Percentiles rank a stretch among this genome's conserved stretches.
Evolutionary conservation across 176 grass and related monocot genomes (phyloP).

Genomic region (Hyparrhenia diplandra): DNA sequence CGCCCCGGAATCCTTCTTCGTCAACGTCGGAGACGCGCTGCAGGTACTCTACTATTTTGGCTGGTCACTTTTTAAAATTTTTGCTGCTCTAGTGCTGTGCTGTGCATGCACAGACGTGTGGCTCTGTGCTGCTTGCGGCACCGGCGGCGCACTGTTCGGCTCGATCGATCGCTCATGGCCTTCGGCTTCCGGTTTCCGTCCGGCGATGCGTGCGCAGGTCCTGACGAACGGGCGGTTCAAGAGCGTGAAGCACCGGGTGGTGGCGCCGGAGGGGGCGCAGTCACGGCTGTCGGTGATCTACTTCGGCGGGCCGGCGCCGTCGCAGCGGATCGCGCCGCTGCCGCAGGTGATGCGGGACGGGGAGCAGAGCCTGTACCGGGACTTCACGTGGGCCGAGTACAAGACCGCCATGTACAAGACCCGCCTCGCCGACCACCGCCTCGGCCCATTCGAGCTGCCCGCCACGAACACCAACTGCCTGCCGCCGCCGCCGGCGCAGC

Average conservation of each 20-base stretch:
- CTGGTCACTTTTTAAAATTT: no score
- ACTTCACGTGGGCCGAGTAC: constrained; percentile 93
- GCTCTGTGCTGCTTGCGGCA: no score
- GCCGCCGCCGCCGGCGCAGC: background rate
- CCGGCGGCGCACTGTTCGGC: background rate
- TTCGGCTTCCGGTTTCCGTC: no score
- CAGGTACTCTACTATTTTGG: constrained; percentile 32
- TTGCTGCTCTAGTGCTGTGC: no score
- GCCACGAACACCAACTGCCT: background rate
- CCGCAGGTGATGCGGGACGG: constrained; percentile 52
- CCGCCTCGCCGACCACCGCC: constrained; percentile 57
- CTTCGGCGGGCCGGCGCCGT: constrained; percentile 53
- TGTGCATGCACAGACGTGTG: no score
- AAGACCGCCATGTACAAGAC: constrained; percentile 55
- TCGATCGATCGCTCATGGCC: background rate
- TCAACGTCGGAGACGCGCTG: constrained; percentile 81
- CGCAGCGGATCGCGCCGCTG: constrained; percentile 55
- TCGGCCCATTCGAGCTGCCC: constrained; percentile 50
- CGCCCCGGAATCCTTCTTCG: constrained; percentile 64
- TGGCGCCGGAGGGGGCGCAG: constrained; percentile 45
- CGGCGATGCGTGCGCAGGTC: constrained; percentile 41
- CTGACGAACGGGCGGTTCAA: constrained; percentile 77
- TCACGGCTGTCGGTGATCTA: constrained; percentile 78
- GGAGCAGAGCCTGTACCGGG: constrained; percentile 64
- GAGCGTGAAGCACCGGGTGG: constrained; percentile 84